Conservation (phyloP, 2,329 filamentous ascomycete species). For the Cladosporium sp. region DNA sequence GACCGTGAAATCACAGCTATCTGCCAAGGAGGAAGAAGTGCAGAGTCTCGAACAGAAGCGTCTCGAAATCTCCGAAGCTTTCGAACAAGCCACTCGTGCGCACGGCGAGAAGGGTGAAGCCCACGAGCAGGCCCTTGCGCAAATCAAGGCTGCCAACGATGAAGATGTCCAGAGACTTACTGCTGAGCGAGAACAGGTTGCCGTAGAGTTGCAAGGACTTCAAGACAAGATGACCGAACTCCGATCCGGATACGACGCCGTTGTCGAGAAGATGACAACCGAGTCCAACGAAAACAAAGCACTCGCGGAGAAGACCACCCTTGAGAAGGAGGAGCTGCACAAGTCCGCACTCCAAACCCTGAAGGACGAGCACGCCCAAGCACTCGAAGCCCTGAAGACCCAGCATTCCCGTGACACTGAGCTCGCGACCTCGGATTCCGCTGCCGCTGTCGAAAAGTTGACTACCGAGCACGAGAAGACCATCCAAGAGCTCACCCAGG, state of each 20-base stretch:
- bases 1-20: neutral
- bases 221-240: conserved; percentile 2
- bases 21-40: neutral
- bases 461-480: conserved; percentile 5
- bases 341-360: conserved; percentile 19
- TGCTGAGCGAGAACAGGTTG: neutral
- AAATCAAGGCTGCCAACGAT: conserved; percentile 14
- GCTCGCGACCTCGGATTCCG: conserved; percentile 4
- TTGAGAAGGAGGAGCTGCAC: conserved; percentile 2
- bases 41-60: conserved; percentile 14
- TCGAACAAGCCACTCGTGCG: conserved; percentile 15
- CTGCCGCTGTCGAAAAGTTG: conserved; percentile 14
- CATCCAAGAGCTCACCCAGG: conserved; percentile 18
- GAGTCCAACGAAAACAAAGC: conserved; percentile 19
- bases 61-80: conserved; percentile 13
- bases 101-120: conserved; percentile 8
- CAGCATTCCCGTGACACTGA: conserved; percentile 21
- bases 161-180: conserved; percentile 11
- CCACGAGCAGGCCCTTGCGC: conserved; percentile 3
- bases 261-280: conserved; percentile 20
- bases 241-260: conserved; percentile 7
- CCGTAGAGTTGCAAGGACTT: neutral
- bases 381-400: neutral
- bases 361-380: conserved; percentile 16
- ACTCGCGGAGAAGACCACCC: neutral